phyloP scores from a whole-genome alignment of 495 filamentous ascomycete genomes.

The Emericellopsis terricola region DNA sequence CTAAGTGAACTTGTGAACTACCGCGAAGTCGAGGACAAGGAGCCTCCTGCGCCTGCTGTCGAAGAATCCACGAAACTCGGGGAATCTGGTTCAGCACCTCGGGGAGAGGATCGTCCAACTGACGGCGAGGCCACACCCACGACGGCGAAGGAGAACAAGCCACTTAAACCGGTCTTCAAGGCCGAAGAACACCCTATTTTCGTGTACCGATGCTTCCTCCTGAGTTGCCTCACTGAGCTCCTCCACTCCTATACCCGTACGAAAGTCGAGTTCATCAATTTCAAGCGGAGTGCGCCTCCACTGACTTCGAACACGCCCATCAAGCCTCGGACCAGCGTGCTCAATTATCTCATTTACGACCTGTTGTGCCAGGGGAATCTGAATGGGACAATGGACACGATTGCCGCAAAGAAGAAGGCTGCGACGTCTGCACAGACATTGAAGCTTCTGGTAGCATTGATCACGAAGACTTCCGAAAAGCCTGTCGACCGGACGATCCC shows the following conservation, averaged over 20 bases:
- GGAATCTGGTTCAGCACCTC: conserved; percentile 11
- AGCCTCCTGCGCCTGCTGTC: conserved; percentile 26
- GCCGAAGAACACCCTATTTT: conserved; percentile 88
- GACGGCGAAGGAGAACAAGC: conserved; percentile 38
- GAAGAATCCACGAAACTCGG: conserved; percentile 19
- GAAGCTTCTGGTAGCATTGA: conserved; percentile 69
- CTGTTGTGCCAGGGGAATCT: conserved; percentile 66
- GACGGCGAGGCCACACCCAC: conserved; percentile 8
- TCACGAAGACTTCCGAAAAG: conserved; percentile 68
- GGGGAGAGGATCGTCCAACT: conserved; percentile 8
- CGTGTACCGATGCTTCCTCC: conserved; percentile 86
- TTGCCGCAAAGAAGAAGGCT: conserved; percentile 62
- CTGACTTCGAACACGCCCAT: conserved; percentile 66
- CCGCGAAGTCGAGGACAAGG: conserved; percentile 76
- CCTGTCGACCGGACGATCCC: conserved; percentile 25
- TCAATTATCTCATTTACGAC: conserved; percentile 83
- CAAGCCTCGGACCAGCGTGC: conserved; percentile 79
- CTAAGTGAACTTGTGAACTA: conserved; percentile 88
- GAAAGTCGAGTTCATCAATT: conserved; percentile 98
- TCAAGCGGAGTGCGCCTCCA: conserved; percentile 64
- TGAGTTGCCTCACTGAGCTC: conserved; percentile 85
- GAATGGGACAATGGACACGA: conserved; percentile 47
- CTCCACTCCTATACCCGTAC: conserved; percentile 84
- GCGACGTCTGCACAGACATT: conserved; percentile 74
- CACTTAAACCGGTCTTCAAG: conserved; percentile 66